phyloP scores from a whole-genome alignment of 2,329 filamentous ascomycete species.

The Beauveria asiatica region DNA sequence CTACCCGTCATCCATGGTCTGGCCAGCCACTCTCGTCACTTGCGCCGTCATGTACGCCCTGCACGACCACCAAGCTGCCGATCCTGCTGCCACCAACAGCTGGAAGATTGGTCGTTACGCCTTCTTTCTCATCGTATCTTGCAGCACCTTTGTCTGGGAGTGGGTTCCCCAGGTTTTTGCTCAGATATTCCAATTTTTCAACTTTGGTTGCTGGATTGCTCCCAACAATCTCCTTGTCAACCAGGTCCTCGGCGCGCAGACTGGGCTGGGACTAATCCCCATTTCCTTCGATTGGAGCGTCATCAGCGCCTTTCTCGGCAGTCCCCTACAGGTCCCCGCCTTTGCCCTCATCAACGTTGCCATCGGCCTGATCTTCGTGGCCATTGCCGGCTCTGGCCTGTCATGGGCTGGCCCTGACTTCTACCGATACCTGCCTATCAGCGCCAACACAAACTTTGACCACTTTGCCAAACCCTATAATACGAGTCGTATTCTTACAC shows the following conservation, averaged over 20 bases:
- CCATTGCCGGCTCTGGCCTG: conserved; percentile 42
- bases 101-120: conserved; percentile 51
- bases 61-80: conserved; percentile 48
- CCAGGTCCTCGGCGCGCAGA: conserved; percentile 55
- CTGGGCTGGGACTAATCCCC: conserved; percentile 53
- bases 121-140: conserved; percentile 46
- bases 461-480: conserved; percentile 51
- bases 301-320: conserved; percentile 45
- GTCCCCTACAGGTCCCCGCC: conserved; percentile 51
- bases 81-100: conserved; percentile 37
- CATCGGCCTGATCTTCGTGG: conserved; percentile 42
- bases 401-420: conserved; percentile 43
- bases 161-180: conserved; percentile 52
- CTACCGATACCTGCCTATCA: conserved; percentile 48
- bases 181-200: conserved; percentile 50
- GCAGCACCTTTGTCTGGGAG: conserved; percentile 46
- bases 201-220: conserved; percentile 53
- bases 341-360: conserved; percentile 53
- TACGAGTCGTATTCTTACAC: conserved; percentile 44
- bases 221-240: conserved; percentile 54
- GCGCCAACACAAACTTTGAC: conserved; percentile 47
- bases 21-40: conserved; percentile 53
- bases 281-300: conserved; percentile 61
- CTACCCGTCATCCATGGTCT: conserved; percentile 56
- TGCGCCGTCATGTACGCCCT: conserved; percentile 55